Evolutionary conservation across 345 rosid species (phyloP), one percentile per base, ranked within the genome.

Genomic region (Brassica rapa): DNA sequence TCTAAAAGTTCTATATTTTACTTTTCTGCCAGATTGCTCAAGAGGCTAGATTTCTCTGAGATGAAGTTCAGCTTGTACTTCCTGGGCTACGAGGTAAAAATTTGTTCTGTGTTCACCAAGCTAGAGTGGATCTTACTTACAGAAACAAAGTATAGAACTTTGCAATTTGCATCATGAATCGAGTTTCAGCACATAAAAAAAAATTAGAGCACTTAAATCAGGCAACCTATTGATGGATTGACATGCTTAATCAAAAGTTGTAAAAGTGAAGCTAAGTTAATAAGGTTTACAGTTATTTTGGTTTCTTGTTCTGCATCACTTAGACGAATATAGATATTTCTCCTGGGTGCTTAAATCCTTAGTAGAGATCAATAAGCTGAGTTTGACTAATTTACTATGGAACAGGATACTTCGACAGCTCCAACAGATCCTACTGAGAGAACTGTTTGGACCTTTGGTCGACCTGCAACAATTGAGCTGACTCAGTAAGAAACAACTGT

Each of bases 1-100:
- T 68, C 27, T 1, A 46, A 29, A 60, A 33, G 71, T 11, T 51
- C 4, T 74, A 8, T 39, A n/a, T 66, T 63, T 51, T 59, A 4
- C 23, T 10, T 55, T n/a, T 49, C 15, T 49, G 1, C 70, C 81
- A 92, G 97, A 86, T 77, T 94, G 82, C 89, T 94, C 12, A 94
- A 92, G 93, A 88, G 97, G 83, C 72, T 94, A 73, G 97, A 92
- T 83, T 89, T 92, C 74, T 86, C 98, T 2, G 98, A 92, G 57
- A 89, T 87, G 96, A 91, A 93, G 86, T 94, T 94, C 75, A 88
- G 91, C 82, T 81, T 92, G 83, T 94, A 92, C 79, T 94, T 94
- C 80, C 15, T 91, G 81, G 98, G 99, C 67, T 94, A 88, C 64
- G 97, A 91, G 98, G 99, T 95, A 83, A 70, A 73, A n/a, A 12